phyloP scores from a whole-genome alignment of 2,329 filamentous ascomycete species.

The Curvularia hawaiiensis region DNA sequence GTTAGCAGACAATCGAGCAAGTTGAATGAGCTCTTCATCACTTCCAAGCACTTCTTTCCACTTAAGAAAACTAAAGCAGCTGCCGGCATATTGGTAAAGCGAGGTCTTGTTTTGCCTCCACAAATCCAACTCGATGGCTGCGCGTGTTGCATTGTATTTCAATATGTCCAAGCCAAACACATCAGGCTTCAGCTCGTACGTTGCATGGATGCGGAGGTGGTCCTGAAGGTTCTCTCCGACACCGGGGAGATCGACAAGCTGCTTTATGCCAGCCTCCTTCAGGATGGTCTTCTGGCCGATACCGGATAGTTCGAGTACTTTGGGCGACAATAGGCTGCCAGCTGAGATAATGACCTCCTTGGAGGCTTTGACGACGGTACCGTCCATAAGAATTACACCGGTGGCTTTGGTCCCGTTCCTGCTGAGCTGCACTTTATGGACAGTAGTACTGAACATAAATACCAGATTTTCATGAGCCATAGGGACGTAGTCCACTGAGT shows the following conservation, averaged over 20 bases:
- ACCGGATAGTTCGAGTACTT: slow-evolving; percentile 30
- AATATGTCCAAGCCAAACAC: slow-evolving; percentile 25
- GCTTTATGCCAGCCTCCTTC: slow-evolving; percentile 17
- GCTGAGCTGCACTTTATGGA: slow-evolving; percentile 46
- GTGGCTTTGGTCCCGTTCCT: slow-evolving; percentile 21
- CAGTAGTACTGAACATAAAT: slow-evolving; percentile 42
- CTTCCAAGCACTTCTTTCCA: slow-evolving; percentile 49
- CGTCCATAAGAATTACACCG: slow-evolving; percentile 35
- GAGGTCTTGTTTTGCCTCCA: slow-evolving; percentile 39
- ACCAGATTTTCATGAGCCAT: slow-evolving; percentile 50
- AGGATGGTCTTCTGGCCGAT: slow-evolving; percentile 23
- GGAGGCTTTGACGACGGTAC: slow-evolving; percentile 31
- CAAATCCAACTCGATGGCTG: slow-evolving; percentile 48
- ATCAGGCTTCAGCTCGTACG: slow-evolving; percentile 25
- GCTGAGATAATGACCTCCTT: slow-evolving; percentile 35
- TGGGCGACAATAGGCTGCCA: slow-evolving; percentile 25
- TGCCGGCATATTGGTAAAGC: slow-evolving; percentile 48
- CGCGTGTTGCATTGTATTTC: slow-evolving; percentile 30
- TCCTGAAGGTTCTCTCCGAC: slow-evolving; percentile 35
- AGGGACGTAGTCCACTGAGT: slow-evolving; percentile 52
- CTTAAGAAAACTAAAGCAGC: slow-evolving; percentile 49
- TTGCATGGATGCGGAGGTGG: slow-evolving; percentile 26
- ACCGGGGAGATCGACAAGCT: slow-evolving; percentile 21
- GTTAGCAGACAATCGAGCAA: slow-evolving; percentile 19
- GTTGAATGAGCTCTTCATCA: slow-evolving; percentile 12